Base-by-base conservation (phyloP, 331 rosid genomes). In the Arachis monticola region DNA sequence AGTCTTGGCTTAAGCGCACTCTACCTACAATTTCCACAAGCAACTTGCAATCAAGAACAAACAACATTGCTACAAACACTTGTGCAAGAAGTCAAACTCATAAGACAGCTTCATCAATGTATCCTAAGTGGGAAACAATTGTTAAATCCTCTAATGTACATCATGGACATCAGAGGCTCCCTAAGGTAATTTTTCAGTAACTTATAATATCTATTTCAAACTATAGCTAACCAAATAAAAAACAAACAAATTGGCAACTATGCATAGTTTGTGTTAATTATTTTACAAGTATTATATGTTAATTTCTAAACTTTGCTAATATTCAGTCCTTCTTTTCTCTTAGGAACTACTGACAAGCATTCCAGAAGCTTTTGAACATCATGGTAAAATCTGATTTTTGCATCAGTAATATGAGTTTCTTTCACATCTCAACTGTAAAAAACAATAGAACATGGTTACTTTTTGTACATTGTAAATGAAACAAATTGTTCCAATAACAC, bases 1-100 rank as follows among this genome's bases (percentile, higher is more conserved):
- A 94, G 64, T 94, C 99, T 55, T 94, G 99, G 99, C 92, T 94
- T 62, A 86, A 85, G 80, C 93, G 89, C 10, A 83, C 93, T 50
- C 82, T 94, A 73, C 91, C 96, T 1, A 63, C 84, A 47, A 69
- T 90, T 81, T 87, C 91, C 58, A 79, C 90, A 8, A 88, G 68
- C 73, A 82, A 86, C 72, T 31, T 70, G 6, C 62, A 77, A 65
- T 82, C 89, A 56, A 48, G 57, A 59, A 65, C 88, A 57, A 84
- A 82, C 40, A 60, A 56, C 27, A 22, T 22, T 22, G 27, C 27
- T 22, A 22, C 27, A 22, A 22, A 22, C 22, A 38, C 53, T 70
- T 69, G 55, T 75, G 27, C 85, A 50, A 66, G 75, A 69, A 55
- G 62, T 56, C 84, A 35, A 17, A 40, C 10, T 72, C 71, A 79